These are phyloP conservation scores for Fomitopsis pinicola DNA, from an alignment of 1,284 basidiomycete species.

Conservation along the genomic window DNA sequence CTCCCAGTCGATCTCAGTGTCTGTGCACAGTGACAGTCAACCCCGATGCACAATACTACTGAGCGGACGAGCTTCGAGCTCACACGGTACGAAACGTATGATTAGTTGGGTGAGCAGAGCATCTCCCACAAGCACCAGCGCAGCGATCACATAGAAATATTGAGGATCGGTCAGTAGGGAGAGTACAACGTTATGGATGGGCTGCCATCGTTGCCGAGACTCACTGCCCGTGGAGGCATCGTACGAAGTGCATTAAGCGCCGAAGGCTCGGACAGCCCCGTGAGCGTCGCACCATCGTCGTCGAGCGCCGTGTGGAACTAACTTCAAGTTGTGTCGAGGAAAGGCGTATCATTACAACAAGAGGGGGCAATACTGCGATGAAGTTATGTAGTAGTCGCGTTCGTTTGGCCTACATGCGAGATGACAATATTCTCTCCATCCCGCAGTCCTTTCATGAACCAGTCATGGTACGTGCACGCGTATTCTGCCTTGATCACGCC, in stretches of 20 bases:
- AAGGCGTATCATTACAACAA: too few species aligned
- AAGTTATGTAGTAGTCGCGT: neutral
- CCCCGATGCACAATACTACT: neutral
- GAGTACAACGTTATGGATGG: slow-evolving; percentile 5
- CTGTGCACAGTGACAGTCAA: slow-evolving; percentile 37
- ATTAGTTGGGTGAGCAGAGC: slow-evolving; percentile 71
- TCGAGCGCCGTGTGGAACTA: too few species aligned
- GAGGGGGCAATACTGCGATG: neutral
- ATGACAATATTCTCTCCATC: slow-evolving; percentile 34
- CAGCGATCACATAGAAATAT: slow-evolving; percentile 65
- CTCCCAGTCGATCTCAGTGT: slow-evolving; percentile 99
- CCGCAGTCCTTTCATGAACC: slow-evolving; percentile 42
- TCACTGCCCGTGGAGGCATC: neutral
- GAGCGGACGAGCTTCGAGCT: slow-evolving; percentile 28
- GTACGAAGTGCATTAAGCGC: neutral
- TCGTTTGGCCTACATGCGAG: slow-evolving; percentile 6
- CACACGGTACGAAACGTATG: slow-evolving; percentile 78
- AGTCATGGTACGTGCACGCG: slow-evolving; percentile 40
- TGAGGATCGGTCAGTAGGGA: slow-evolving; percentile 50
- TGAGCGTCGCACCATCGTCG: neutral
- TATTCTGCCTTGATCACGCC: slow-evolving; percentile 34
- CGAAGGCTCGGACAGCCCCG: neutral
- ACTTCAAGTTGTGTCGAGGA: too few species aligned
- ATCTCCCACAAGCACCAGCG: slow-evolving; percentile 68
- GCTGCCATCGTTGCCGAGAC: neutral